phyloP scores from a whole-genome alignment of 202 grass and related monocot species.

The Zoysia matrella region DNA sequence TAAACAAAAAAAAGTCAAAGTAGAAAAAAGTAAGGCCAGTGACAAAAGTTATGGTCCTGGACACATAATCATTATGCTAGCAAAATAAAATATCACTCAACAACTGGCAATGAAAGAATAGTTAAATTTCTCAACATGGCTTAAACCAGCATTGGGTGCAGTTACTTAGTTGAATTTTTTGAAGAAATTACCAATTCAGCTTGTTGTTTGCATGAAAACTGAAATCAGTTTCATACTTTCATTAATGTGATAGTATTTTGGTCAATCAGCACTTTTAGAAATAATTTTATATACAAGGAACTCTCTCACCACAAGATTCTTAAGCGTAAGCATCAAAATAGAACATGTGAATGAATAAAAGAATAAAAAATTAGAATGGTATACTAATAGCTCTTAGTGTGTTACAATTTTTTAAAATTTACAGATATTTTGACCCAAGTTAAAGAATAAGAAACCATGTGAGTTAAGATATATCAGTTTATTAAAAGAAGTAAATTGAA shows the following conservation, averaged over 20 bases:
- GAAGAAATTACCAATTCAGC: slow-evolving; percentile 11
- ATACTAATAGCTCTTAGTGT: slow-evolving; percentile 6
- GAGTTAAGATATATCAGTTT: background rate
- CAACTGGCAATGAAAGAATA: slow-evolving; percentile 21
- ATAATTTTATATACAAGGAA: slow-evolving; percentile 15
- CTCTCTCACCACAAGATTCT: background rate
- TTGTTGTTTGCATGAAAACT: background rate
- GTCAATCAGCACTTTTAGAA: slow-evolving; percentile 5
- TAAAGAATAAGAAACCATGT: background rate
- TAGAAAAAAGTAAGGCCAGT: background rate
- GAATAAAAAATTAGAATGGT: slow-evolving; percentile 1
- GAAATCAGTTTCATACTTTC: background rate
- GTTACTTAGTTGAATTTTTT: background rate
- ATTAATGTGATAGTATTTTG: slow-evolving; percentile 7
- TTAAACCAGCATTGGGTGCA: background rate
- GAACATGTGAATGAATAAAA: slow-evolving; percentile 13
- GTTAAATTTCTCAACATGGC: slow-evolving; percentile 1
- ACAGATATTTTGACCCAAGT: background rate
- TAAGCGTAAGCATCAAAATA: background rate
- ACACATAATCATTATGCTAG: background rate
- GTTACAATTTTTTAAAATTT: slow-evolving; percentile 1
- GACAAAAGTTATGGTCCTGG: background rate
- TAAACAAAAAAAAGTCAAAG: background rate
- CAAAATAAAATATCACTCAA: background rate
- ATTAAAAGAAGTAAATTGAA: background rate